Percentiles rank a stretch among this genome's conserved stretches.
These are phyloP conservation scores for Pestalotiopsis sp. DNA, from an alignment of 2,329 filamentous ascomycete genomes.

Conservation along the genomic window DNA sequence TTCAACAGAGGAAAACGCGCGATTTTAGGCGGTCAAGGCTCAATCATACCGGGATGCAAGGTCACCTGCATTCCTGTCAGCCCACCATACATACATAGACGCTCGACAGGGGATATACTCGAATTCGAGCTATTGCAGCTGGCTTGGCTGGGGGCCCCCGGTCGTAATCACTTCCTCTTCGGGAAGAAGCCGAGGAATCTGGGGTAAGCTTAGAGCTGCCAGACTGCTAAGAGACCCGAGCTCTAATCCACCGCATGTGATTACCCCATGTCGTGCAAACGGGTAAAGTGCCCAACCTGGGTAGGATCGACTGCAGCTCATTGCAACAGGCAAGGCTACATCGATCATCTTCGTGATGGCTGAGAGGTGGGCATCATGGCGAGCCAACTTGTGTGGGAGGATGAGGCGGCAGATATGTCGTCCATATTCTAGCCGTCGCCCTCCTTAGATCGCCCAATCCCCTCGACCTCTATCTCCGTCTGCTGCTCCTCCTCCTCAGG, in stretches of 20 bases:
- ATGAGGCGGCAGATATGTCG: not conserved
- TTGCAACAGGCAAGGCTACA: not conserved
- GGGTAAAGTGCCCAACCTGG: not conserved
- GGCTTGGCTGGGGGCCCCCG: not conserved
- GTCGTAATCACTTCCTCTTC: not conserved
- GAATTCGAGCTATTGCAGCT: not conserved
- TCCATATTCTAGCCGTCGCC: not conserved
- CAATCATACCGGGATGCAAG: not conserved
- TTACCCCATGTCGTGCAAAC: not conserved
- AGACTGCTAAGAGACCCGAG: not conserved
- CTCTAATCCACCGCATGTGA: not conserved
- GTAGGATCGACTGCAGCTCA: slow-evolving; percentile 5
- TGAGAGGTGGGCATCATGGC: not conserved
- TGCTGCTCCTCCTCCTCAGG: not conserved
- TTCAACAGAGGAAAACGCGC: not conserved
- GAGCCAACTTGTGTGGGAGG: not conserved
- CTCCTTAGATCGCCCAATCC: not conserved
- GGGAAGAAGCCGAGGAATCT: slow-evolving; percentile 6
- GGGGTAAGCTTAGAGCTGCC: slow-evolving; percentile 7
- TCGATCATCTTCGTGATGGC: not conserved
- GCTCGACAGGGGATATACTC: slow-evolving; percentile 1
- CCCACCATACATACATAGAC: not conserved
- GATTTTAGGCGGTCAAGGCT: slow-evolving; percentile 6
- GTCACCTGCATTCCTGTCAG: not conserved
- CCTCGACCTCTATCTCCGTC: not conserved